A percentile compares a stretch with the other conserved stretches of the same genome.
These are phyloP conservation scores for Xylaria scruposa DNA, from an alignment of 495 filamentous ascomycete genomes.

Conservation along the genomic window DNA sequence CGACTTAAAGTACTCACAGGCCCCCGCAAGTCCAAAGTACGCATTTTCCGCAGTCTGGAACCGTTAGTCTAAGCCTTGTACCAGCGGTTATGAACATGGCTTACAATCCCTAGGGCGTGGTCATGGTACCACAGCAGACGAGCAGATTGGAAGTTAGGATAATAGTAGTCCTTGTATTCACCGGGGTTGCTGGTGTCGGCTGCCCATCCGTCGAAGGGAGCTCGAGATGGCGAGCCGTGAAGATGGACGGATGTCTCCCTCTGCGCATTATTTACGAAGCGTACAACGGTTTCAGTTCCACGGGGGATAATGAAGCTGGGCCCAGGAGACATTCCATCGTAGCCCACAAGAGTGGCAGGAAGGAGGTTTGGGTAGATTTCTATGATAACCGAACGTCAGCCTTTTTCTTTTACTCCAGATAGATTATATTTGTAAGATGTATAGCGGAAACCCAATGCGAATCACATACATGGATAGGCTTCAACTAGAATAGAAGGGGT, in stretches of 20 bases:
- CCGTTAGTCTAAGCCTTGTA: constrained; percentile 19
- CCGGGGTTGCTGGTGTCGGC: constrained; percentile 56
- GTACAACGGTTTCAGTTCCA: constrained; percentile 57
- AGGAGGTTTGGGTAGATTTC: constrained; percentile 56
- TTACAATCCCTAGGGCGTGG: constrained; percentile 50
- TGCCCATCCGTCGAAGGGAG: constrained; percentile 62
- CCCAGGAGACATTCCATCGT: constrained; percentile 61
- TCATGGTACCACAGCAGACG: constrained; percentile 67
- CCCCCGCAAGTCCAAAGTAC: constrained; percentile 61
- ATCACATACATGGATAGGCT: background rate
- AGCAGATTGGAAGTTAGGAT: constrained; percentile 58
- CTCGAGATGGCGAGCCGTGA: constrained; percentile 57
- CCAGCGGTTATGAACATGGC: background rate
- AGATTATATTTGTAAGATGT: background rate
- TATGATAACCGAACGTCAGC: background rate
- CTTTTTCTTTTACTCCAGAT: too few species aligned
- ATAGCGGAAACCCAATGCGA: background rate
- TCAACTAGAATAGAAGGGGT: too few species aligned
- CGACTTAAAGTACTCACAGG: background rate
- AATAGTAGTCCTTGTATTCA: constrained; percentile 67
- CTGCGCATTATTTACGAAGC: constrained; percentile 58
- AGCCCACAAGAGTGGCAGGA: constrained; percentile 55
- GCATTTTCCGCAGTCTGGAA: constrained; percentile 57
- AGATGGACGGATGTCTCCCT: constrained; percentile 54
- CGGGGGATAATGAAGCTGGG: constrained; percentile 54